A percentile compares a stretch with the other conserved stretches of the same genome.
Evolutionary conservation across 2,329 filamentous ascomycete species (phyloP).

Genomic region (Neonectria punicea): DNA sequence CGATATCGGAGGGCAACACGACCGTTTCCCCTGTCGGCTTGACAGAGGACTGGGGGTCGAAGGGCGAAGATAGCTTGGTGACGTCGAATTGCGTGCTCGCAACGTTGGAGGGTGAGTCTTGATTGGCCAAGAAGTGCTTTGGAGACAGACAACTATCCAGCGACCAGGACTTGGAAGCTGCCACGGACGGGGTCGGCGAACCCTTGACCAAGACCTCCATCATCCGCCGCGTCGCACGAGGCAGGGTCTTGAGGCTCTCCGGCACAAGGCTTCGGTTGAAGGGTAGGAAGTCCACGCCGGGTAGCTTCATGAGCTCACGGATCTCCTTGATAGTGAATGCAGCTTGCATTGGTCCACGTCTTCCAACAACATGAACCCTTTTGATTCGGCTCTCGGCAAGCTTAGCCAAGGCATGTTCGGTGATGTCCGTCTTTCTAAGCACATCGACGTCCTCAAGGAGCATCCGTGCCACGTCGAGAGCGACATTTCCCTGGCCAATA

Average conservation of each 20-base stretch:
- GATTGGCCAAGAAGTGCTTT: conserved; percentile 68
- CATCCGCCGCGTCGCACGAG: conserved; percentile 79
- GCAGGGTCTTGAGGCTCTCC: conserved; percentile 72
- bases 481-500: conserved; percentile 96
- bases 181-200: conserved; percentile 60
- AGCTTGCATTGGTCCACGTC: conserved; percentile 91
- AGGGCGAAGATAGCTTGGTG: conserved; percentile 65
- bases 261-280: conserved; percentile 76
- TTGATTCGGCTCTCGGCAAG: conserved; percentile 79
- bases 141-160: conserved; percentile 89
- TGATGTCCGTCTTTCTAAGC: conserved; percentile 86
- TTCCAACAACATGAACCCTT: conserved; percentile 86
- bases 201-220: conserved; percentile 86
- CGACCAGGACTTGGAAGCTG: conserved; percentile 77
- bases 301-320: conserved; percentile 85
- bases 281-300: conserved; percentile 76
- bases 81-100: conserved; percentile 75
- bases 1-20: conserved; percentile 72
- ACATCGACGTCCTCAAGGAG: conserved; percentile 79
- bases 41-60: conserved; percentile 62
- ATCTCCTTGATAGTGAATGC: conserved; percentile 96
- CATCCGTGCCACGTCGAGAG: conserved; percentile 91
- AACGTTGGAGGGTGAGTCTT: conserved; percentile 60
- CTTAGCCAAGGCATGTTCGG: conserved; percentile 81
- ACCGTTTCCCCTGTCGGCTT: conserved; percentile 60